phyloP scores from a whole-genome alignment of 106 monocot genomes.

The Platanthera zijinensis region DNA sequence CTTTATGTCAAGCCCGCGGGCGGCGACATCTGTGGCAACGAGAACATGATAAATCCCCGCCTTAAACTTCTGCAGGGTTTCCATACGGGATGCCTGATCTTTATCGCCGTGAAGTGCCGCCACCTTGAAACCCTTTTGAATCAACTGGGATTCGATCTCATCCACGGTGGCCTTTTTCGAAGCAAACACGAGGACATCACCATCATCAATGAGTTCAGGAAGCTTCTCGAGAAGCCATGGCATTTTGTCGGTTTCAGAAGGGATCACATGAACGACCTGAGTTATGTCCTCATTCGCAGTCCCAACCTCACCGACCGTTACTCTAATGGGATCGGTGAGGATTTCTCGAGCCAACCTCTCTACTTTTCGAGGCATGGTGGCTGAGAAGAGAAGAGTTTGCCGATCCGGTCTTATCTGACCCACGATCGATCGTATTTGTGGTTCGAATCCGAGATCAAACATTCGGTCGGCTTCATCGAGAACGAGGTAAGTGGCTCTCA shows the following conservation, averaged over 20 bases:
- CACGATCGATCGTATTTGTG: slow-evolving; percentile 87
- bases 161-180: slow-evolving; percentile 82
- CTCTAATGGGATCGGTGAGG: slow-evolving; percentile 76
- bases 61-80: slow-evolving; percentile 87
- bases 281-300: slow-evolving; percentile 93
- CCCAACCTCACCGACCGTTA: slow-evolving; percentile 89
- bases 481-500: slow-evolving; percentile 74
- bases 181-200: slow-evolving; percentile 93
- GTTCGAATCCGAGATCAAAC: slow-evolving; percentile 99
- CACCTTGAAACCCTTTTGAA: slow-evolving; percentile 60
- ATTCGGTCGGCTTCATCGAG: slow-evolving; percentile 97
- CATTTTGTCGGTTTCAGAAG: slow-evolving; percentile 84
- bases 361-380: slow-evolving; percentile 90
- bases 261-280: slow-evolving; percentile 74
- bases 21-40: slow-evolving; percentile 96
- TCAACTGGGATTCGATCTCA: slow-evolving; percentile 73
- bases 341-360: slow-evolving; percentile 84
- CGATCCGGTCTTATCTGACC: slow-evolving; percentile 92
- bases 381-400: slow-evolving; percentile 92
- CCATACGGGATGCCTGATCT: slow-evolving; percentile 95
- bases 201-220: slow-evolving; percentile 73
- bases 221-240: slow-evolving; percentile 86
- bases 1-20: slow-evolving; percentile 93
- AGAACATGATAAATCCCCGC: slow-evolving; percentile 78
- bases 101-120: slow-evolving; percentile 94